Evolutionary conservation across 148 eudicot genomes (phyloP).

Genomic region (Heliamphora exappendiculata): DNA sequence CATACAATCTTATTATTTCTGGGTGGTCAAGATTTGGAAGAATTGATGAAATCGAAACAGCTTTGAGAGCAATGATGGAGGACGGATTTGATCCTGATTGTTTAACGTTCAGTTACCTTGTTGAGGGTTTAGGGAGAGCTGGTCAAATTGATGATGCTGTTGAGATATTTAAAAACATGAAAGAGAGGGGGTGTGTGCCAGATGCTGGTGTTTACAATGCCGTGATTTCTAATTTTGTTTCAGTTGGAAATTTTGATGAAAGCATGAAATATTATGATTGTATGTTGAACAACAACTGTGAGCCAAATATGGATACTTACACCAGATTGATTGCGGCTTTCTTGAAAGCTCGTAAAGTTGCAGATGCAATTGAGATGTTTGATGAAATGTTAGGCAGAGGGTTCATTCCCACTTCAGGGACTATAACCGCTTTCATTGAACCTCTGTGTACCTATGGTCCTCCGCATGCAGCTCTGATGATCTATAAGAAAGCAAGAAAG

Average conservation of each 20-base stretch:
- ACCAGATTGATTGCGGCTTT: conserved; percentile 38
- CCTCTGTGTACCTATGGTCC: conserved; percentile 84
- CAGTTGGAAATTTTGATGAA: conserved; percentile 46
- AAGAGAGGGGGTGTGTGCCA: conserved; percentile 33
- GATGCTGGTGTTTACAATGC: conserved; percentile 66
- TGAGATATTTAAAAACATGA: conserved; percentile 48
- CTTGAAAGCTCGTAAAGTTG: conserved; percentile 69
- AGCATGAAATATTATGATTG: conserved; percentile 47
- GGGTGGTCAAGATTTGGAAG: conserved; percentile 77
- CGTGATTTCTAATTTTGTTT: conserved; percentile 55
- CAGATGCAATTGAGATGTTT: conserved; percentile 84
- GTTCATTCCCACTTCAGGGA: conserved; percentile 60
- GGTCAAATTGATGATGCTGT: conserved; percentile 62
- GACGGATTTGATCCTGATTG: conserved; percentile 61
- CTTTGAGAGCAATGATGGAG: conserved; percentile 61
- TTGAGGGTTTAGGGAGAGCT: conserved; percentile 82
- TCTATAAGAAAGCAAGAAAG: conserved; percentile 65
- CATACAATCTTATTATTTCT: conserved; percentile 55
- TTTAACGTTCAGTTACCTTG: conserved; percentile 56
- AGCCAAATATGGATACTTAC: conserved; percentile 59
- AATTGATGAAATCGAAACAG: conserved; percentile 56
- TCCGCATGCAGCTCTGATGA: conserved; percentile 83
- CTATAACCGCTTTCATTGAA: conserved; percentile 61
- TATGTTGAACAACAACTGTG: conserved; percentile 46
- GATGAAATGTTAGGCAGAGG: conserved; percentile 68